phyloP scores from a whole-genome alignment of 208 protist species.

The Leptomonas pyrrhocoris region DNA sequence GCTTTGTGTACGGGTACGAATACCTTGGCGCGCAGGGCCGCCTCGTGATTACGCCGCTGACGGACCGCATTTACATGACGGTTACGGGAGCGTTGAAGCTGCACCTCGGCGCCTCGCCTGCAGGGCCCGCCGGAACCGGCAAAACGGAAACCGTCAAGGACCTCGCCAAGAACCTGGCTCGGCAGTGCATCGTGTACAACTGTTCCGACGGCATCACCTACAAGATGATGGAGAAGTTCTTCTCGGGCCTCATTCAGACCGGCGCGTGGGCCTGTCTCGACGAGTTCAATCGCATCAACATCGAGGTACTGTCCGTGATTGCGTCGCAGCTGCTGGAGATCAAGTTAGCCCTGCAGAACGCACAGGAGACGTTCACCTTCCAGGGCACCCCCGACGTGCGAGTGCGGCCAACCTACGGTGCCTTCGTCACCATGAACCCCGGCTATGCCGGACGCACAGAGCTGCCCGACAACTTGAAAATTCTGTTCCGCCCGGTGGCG shows the following conservation, averaged over 20 bases:
- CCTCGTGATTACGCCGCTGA: conserved; percentile 98
- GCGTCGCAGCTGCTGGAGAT: conserved; percentile 97
- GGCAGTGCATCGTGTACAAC: conserved; percentile 98
- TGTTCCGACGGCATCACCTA: conserved; percentile 97
- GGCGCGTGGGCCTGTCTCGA: conserved; percentile 99
- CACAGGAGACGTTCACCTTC: conserved; percentile 91
- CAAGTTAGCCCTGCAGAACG: conserved; percentile 93
- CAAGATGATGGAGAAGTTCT: conserved; percentile 99
- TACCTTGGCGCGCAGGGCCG: conserved; percentile 96
- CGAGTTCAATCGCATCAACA: conserved; percentile 99
- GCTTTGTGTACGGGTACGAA: conserved; percentile 98
- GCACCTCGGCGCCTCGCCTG: conserved; percentile 93
- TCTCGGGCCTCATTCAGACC: conserved; percentile 95
- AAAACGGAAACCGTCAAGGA: conserved; percentile 98
- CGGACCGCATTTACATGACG: conserved; percentile 98
- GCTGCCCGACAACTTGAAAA: conserved; percentile 98
- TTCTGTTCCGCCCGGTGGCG: conserved; percentile 97
- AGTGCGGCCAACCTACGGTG: conserved; percentile 94
- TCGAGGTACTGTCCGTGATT: conserved; percentile 98
- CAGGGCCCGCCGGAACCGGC: conserved; percentile 96
- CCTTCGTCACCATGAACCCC: conserved; percentile 99
- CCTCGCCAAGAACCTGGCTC: conserved; percentile 95
- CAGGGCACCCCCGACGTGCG: conserved; percentile 94
- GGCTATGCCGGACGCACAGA: conserved; percentile 99
- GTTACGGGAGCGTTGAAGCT: conserved; percentile 96